These are phyloP conservation scores for Ceratocystis eucalypticola DNA, from an alignment of 2,329 filamentous ascomycete genomes.

Conservation along the genomic window DNA sequence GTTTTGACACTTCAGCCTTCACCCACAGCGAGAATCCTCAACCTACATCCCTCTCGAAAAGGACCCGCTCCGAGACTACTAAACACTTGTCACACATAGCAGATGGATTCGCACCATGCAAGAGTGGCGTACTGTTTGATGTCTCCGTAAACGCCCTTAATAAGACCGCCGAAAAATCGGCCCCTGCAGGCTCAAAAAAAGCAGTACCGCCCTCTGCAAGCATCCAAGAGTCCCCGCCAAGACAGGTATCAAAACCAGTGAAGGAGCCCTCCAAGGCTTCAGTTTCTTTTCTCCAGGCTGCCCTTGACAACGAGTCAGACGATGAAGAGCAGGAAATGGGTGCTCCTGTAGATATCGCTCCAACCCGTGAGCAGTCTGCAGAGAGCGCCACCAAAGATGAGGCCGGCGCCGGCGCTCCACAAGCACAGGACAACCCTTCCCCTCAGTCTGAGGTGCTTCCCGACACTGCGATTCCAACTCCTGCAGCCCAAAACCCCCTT, in stretches of 20 bases:
- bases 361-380: neutral
- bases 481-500: neutral
- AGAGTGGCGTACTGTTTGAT: neutral
- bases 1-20: slow-evolving; percentile 4
- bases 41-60: neutral
- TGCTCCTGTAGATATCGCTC: neutral
- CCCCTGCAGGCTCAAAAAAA: neutral
- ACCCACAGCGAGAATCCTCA: neutral
- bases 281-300: slow-evolving; percentile 9
- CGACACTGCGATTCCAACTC: neutral
- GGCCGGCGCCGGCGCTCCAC: neutral
- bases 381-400: neutral
- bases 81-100: neutral
- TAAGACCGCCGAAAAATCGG: neutral
- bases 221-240: neutral
- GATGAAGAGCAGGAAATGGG: slow-evolving; percentile 6
- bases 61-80: neutral
- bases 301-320: slow-evolving; percentile 10
- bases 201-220: neutral
- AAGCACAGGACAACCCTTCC: neutral
- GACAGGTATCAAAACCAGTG: neutral
- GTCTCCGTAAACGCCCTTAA: slow-evolving; percentile 9
- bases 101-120: neutral
- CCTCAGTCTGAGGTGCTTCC: neutral
- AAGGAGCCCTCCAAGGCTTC: neutral